Base-by-base conservation (phyloP, 148 eudicot genomes). In the Persicaria tinctoria region DNA sequence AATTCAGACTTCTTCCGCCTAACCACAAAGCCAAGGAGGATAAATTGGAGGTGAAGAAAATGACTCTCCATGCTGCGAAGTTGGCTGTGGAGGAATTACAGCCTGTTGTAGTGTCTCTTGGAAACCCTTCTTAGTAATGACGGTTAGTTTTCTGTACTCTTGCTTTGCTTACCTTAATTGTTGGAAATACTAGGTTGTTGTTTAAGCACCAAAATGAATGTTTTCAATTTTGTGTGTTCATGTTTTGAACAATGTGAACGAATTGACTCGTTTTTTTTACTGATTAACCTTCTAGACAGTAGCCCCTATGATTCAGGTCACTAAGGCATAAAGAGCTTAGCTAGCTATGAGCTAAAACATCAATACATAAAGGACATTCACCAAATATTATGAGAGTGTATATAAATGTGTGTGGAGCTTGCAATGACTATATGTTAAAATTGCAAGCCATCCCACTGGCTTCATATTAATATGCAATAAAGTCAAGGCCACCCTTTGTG, bases 21-120 rank as follows among this genome's bases (percentile, higher is more conserved):
- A 78, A 85, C 74, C 87, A 85, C 75, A 82, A 69, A 77, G 87
- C 87, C 4, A 85, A 85, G 76, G 87, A 82, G 68, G 87, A 85
- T 60, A 85, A 85, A 56, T 55, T 85, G 62, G 85, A 85, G 82
- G 75, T 77, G 23, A 85, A 78, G 87, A 85, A 85, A 75, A 85
- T 85, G 85, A 76, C 79, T 49, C 73, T 85, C 32, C 69, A 85
- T 80, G 80, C 87, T 73, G 85, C 78, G 14, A 76, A 73, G 73
- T 47, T 74, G 72, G 85, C 82, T 71, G 71, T 85, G 75, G 74
- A 82, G 53, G 79, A 72, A 13, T 64, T 76, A 9, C 64, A 14
- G 16, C 27, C 38, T 14, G 16, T 69, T 69, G 49, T 50, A 7
- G 53, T 12, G 53, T 18, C 17, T 8, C 9, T 59, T 20, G 41